Conservation (phyloP, 768 basidiomycete genomes). For the Rossbeevera mucosa region DNA sequence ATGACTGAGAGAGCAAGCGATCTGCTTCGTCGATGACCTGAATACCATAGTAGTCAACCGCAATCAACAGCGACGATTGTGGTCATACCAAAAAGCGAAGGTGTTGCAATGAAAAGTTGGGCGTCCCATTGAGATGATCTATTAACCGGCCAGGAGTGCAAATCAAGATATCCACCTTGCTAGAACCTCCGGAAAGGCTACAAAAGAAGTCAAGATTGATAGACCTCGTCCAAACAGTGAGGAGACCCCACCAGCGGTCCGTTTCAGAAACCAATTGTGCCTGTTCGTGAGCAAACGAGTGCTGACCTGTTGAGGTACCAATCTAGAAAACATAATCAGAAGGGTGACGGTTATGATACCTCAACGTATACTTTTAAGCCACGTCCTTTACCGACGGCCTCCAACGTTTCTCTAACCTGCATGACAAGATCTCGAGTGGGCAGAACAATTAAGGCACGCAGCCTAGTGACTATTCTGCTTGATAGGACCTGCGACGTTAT, state of each 20-base stretch:
- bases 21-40: constrained; percentile 98
- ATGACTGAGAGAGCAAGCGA: constrained; percentile 89
- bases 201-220: neutral
- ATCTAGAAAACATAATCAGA: constrained; percentile 35
- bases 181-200: constrained; percentile 80
- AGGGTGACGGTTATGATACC: neutral
- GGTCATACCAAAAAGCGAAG: constrained; percentile 85
- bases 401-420: constrained; percentile 92
- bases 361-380: constrained; percentile 63
- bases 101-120: constrained; percentile 89
- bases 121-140: constrained; percentile 85
- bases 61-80: neutral
- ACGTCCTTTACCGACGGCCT: constrained; percentile 76
- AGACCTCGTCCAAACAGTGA: neutral
- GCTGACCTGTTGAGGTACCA: constrained; percentile 87
- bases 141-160: constrained; percentile 95
- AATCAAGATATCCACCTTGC: constrained; percentile 89
- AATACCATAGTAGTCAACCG: neutral
- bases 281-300: constrained; percentile 92
- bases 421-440: constrained; percentile 91
- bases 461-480: constrained; percentile 67
- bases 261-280: constrained; percentile 65
- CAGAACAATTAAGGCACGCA: constrained; percentile 84
- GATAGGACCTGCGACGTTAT: constrained; percentile 54
- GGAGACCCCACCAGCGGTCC: constrained; percentile 41